These are phyloP conservation scores for Garcia nutans DNA, from an alignment of 345 rosid species.

Conservation along the genomic window DNA sequence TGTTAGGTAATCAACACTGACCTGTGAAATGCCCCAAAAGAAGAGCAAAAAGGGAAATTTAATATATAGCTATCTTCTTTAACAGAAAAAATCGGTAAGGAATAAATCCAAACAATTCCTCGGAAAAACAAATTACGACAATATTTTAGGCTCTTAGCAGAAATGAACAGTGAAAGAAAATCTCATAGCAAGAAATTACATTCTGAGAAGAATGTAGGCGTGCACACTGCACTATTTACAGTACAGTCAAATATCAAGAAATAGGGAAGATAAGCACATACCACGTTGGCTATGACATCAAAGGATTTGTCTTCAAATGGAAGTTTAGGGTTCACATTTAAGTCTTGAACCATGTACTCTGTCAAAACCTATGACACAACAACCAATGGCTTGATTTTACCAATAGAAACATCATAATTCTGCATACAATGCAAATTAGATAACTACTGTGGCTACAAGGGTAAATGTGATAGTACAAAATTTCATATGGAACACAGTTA, in stretches of 20 bases:
- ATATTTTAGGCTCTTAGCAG: too few species aligned
- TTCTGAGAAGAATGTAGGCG: neutral
- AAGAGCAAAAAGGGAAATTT: neutral
- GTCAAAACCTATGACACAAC: slow-evolving; percentile 57
- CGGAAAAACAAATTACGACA: neutral
- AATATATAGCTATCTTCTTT: too few species aligned
- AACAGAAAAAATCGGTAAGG: neutral
- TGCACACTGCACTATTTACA: neutral
- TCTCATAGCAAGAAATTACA: too few species aligned
- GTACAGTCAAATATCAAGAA: neutral
- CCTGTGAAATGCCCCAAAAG: slow-evolving; percentile 42
- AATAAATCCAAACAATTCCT: neutral
- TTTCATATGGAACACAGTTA: too few species aligned
- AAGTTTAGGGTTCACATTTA: slow-evolving; percentile 71
- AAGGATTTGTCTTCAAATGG: slow-evolving; percentile 84
- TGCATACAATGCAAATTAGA: neutral
- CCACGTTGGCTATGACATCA: slow-evolving; percentile 82
- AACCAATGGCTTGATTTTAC: slow-evolving; percentile 6
- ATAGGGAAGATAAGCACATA: slow-evolving; percentile 28
- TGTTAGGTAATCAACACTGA: slow-evolving; percentile 82
- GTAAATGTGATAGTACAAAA: neutral
- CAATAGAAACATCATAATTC: neutral
- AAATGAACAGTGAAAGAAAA: too few species aligned
- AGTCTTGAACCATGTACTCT: slow-evolving; percentile 75
- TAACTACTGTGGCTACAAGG: too few species aligned